Conservation (phyloP, 2,329 filamentous ascomycete species). For the Aspergillus pseudoterreus region DNA sequence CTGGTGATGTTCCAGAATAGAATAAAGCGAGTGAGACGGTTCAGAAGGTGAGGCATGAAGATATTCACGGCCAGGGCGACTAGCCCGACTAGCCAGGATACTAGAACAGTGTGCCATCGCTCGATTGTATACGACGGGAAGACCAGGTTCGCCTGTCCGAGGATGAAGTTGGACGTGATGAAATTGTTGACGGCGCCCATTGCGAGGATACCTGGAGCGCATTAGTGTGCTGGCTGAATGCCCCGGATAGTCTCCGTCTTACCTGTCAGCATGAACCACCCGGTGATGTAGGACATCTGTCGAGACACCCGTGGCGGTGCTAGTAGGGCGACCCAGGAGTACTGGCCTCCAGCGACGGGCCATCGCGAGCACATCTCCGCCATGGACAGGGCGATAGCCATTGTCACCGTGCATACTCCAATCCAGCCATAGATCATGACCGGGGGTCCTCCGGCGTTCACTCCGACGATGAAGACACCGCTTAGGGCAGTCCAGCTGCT, state of each 20-base stretch:
- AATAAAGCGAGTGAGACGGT: slow-evolving; percentile 48
- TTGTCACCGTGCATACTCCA: slow-evolving; percentile 46
- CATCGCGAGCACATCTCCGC: slow-evolving; percentile 54
- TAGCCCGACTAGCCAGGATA: slow-evolving; percentile 47
- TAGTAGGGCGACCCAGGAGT: slow-evolving; percentile 53
- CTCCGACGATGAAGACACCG: slow-evolving; percentile 52
- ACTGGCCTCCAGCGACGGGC: slow-evolving; percentile 53
- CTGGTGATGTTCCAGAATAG: slow-evolving; percentile 52
- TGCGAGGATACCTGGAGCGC: slow-evolving; percentile 29
- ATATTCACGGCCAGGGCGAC: slow-evolving; percentile 48
- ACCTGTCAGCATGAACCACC: slow-evolving; percentile 43
- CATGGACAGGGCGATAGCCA: slow-evolving; percentile 53
- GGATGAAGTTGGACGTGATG: slow-evolving; percentile 52
- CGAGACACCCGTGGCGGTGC: slow-evolving; percentile 45
- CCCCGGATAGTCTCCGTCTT: background rate
- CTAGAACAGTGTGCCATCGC: slow-evolving; percentile 54
- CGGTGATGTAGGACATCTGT: slow-evolving; percentile 40
- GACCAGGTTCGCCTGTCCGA: slow-evolving; percentile 52
- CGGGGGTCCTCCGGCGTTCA: slow-evolving; percentile 51
- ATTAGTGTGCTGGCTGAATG: background rate
- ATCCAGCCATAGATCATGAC: slow-evolving; percentile 57
- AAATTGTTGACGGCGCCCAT: slow-evolving; percentile 55
- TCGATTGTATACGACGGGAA: slow-evolving; percentile 50
- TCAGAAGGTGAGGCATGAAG: slow-evolving; percentile 47
- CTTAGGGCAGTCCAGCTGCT: slow-evolving; percentile 51